Evolutionary conservation across 495 filamentous ascomycete genomes (phyloP).

Genomic region (Aspergillus indologenus): DNA sequence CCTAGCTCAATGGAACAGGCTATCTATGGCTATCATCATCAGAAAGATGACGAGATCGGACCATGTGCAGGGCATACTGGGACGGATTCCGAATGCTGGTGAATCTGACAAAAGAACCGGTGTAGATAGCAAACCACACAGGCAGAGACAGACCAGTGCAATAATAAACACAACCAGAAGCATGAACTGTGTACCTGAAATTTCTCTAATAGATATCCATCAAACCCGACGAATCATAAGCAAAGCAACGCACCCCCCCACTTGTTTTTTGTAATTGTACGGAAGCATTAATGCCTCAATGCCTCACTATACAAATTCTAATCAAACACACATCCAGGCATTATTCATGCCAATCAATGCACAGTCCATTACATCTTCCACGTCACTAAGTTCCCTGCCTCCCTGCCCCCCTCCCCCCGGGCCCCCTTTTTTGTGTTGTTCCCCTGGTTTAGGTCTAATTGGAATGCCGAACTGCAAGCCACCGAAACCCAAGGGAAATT

Average conservation of each 20-base stretch:
- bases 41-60: too few relatives aligned
- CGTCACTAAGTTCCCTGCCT: not conserved
- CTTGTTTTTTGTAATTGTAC: not conserved
- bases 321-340: too few relatives aligned
- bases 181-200: not conserved
- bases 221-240: not conserved
- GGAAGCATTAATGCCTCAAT: not conserved
- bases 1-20: too few relatives aligned
- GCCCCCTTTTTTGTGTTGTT: too few relatives aligned
- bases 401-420: too few relatives aligned
- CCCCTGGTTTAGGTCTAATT: not conserved
- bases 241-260: not conserved
- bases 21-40: not conserved
- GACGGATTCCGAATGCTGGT: too few relatives aligned
- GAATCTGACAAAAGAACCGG: not conserved
- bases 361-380: not conserved
- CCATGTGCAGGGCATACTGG: too few relatives aligned
- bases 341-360: not conserved
- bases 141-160: too few relatives aligned
- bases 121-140: not conserved
- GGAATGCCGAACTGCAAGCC: not conserved
- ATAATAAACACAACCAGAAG: not conserved
- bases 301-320: not conserved
- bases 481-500: not conserved
- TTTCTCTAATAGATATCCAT: too few relatives aligned